Conservation (phyloP, 352 stramenopile species). For the Pythium brachiatum region DNA sequence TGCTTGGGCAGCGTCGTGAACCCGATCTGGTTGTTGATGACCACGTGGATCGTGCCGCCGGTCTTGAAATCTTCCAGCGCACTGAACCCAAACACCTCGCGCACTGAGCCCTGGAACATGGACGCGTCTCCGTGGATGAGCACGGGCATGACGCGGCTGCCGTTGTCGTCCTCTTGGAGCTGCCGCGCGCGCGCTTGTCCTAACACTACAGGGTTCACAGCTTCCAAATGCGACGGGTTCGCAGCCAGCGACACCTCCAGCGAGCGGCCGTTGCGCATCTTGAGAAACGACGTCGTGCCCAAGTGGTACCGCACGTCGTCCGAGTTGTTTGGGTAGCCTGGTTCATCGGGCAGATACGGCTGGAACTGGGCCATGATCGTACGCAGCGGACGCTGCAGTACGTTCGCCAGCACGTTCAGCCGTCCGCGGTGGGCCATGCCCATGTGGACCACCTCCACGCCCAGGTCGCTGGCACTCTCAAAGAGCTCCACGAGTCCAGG, state of each 20-base stretch:
- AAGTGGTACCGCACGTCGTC: slow-evolving; percentile 89
- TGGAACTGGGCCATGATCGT: slow-evolving; percentile 92
- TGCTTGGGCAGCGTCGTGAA: slow-evolving; percentile 99
- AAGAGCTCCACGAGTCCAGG: slow-evolving; percentile 95
- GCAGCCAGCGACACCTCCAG: slow-evolving; percentile 90
- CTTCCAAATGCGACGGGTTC: slow-evolving; percentile 99
- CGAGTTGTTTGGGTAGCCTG: slow-evolving; percentile 85
- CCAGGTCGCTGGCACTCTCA: slow-evolving; percentile 92
- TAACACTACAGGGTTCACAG: slow-evolving; percentile 96
- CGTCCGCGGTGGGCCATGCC: slow-evolving; percentile 98
- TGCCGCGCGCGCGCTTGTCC: slow-evolving; percentile 96
- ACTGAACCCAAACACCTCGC: slow-evolving; percentile 82
- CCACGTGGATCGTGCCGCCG: slow-evolving; percentile 98
- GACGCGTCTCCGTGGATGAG: slow-evolving; percentile 98
- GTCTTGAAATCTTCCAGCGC: slow-evolving; percentile 94
- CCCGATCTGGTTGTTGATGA: slow-evolving; percentile 99
- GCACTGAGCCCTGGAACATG: slow-evolving; percentile 80
- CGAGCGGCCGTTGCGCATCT: slow-evolving; percentile 59
- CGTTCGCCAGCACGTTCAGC: slow-evolving; percentile 98
- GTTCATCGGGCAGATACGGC: slow-evolving; percentile 80
- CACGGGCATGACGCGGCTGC: slow-evolving; percentile 93
- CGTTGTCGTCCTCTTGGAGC: slow-evolving; percentile 70
- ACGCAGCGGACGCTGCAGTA: slow-evolving; percentile 96
- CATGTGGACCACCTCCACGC: slow-evolving; percentile 97
- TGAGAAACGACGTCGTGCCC: slow-evolving; percentile 69